A percentile compares a stretch with the other conserved stretches of the same genome.
These are phyloP conservation scores for Candida smagusa DNA, from an alignment of 1,139 yeast species.

Conservation along the genomic window DNA sequence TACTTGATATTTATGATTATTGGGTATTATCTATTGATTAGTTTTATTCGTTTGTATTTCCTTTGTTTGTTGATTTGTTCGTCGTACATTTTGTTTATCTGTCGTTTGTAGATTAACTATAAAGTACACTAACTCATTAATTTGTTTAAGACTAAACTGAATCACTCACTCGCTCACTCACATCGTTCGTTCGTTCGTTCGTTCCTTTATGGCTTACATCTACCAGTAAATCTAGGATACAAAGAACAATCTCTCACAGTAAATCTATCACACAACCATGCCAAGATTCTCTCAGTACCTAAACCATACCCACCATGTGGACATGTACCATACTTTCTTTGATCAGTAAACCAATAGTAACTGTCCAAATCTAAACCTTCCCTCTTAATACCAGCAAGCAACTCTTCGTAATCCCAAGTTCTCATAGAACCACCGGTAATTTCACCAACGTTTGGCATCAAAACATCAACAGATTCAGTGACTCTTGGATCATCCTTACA, in stretches of 20 bases:
- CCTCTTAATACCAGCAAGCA: constrained; percentile 86
- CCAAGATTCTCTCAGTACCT: constrained; percentile 96
- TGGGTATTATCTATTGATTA: too few species aligned
- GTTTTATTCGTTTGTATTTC: too few species aligned
- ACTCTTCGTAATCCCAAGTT: constrained; percentile 76
- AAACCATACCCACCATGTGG: constrained; percentile 99
- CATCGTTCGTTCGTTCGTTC: too few species aligned
- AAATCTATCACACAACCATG: constrained; percentile 96
- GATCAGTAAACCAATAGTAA: constrained; percentile 96
- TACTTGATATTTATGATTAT: too few species aligned
- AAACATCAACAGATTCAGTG: constrained; percentile 95
- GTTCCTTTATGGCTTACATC: constrained; percentile 77
- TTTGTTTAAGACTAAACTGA: too few species aligned
- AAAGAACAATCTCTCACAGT: constrained; percentile 97
- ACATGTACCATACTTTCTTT: constrained; percentile 94
- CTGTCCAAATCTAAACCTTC: constrained; percentile 77
- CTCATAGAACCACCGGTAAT: constrained; percentile 99
- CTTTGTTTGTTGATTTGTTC: too few species aligned
- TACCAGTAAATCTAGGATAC: constrained; percentile 96
- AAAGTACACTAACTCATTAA: too few species aligned
- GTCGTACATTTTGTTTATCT: too few species aligned
- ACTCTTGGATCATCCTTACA: constrained; percentile 88
- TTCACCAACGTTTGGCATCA: constrained; percentile 99
- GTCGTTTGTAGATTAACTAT: too few species aligned
- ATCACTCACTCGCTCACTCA: too few species aligned